phyloP scores from a whole-genome alignment of 2,329 filamentous ascomycete species.

The Penicillium sumatraense region DNA sequence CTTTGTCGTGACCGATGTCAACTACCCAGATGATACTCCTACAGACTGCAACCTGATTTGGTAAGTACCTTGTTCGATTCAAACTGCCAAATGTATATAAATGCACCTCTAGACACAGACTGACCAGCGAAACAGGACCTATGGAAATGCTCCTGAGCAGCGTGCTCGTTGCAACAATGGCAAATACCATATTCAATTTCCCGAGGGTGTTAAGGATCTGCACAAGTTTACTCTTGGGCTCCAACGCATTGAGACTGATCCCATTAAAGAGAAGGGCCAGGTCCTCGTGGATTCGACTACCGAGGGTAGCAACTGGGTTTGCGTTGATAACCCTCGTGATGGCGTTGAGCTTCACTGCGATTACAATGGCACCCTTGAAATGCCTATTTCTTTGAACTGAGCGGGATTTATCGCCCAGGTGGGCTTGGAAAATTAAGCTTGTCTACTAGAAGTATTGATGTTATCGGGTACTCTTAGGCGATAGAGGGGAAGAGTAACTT shows the following conservation, averaged over 20 bases:
- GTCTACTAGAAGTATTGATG: too few relatives aligned
- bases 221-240: conserved; percentile 26
- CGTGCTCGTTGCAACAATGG: conserved; percentile 29
- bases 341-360: conserved; percentile 16
- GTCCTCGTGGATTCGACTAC: conserved; percentile 17
- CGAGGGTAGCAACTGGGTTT: conserved; percentile 24
- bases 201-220: conserved; percentile 21
- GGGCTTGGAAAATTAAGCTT: too few relatives aligned
- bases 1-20: conserved; percentile 27
- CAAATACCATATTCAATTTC: conserved; percentile 31
- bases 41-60: conserved; percentile 31
- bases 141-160: conserved; percentile 15
- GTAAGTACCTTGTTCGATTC: conserved; percentile 6
- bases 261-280: conserved; percentile 24
- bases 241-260: conserved; percentile 11
- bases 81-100: not conserved
- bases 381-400: conserved; percentile 8
- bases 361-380: conserved; percentile 20
- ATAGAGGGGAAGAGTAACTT: too few relatives aligned
- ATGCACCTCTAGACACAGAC: too few relatives aligned
- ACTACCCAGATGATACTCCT: conserved; percentile 30
- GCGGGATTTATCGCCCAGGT: too few relatives aligned
- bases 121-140: conserved; percentile 27
- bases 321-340: conserved; percentile 14
- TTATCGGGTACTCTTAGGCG: too few relatives aligned